Evolutionary conservation across 2,329 filamentous ascomycete genomes (phyloP), one percentile per base, ranked within the genome.

Genomic region (Talaromyces sp.): DNA sequence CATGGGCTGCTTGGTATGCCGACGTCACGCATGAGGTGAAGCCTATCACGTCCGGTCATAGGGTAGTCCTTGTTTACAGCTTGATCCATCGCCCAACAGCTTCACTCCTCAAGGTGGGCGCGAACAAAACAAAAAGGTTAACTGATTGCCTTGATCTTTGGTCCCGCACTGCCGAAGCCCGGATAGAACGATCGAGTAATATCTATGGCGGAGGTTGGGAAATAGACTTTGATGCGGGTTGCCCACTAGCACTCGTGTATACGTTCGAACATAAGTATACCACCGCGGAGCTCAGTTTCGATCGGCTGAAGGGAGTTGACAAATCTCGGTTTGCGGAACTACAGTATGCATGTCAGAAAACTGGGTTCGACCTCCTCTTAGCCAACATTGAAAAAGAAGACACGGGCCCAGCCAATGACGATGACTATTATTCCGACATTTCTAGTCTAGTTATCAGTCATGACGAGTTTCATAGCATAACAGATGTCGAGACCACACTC

Each of bases 11-110:
- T 4, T 80, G 78, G 84, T 85, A 83, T 67, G 79, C 81, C 0
- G 82, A 85, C 60, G 81, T 85, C 0, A 73, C 72, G 1, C 81
- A 85, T 65, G 78, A 85, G 67, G 74, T 84, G n/a, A 71, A 77
- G 16, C 76, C 78, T 1, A 74, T 85, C 2, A 75, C 65, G 0
- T 77, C 75, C 0, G 83, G 83, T 2, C 78, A 81, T 65, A 79
- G 82, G 3, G 76, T 81, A 60, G 81, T 83, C 9, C 65, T 86
- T 10, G 82, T 78, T 0, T 87, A 84, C 70, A 85, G 85, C 65
- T 75, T 86, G 4, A 67, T 82, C 16, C 69, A 76, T 40, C 52
- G 51, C 9, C 57, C 59, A 14, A 52, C 59, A 18, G 55, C 61
- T 8, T 31, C 6, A 36, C 16, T 57, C 7, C 50, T 60, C 16